Base-by-base conservation (phyloP, 1,284 basidiomycete species). In the Irpex lacteus region DNA sequence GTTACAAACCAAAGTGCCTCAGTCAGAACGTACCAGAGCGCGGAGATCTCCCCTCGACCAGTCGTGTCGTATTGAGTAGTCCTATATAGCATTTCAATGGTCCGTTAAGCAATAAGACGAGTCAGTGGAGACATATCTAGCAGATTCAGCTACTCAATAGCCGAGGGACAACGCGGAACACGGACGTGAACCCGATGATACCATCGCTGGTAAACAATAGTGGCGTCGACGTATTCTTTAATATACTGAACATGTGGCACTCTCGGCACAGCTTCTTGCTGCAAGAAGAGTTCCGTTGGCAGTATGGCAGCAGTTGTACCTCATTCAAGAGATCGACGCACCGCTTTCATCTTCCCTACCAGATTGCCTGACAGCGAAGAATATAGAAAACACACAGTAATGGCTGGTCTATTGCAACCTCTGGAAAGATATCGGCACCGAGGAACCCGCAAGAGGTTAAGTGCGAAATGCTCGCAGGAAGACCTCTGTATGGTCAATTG, bases 371-470 rank as follows among this genome's bases (percentile, higher is more conserved):
- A 44, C 40, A 44, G 11, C 40, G 40, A 9, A 15, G 11, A 44
- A 44, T 44, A 44, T 44, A 44, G 15, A 15, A 9, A 44, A 44
- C 40, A 19, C 21, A 26, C 50, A 19, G 21, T 53, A 26, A 18
- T 9, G 50, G 21, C 50, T 26, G 11, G 9, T 53, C 18, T 8
- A 8, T 9, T 13, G 50, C 50, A 19, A 18, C 50, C 50, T 18
- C 18, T 53, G 50, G 50, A 53, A 53, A 53, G 50, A 53, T 18
- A 53, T 53, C 50, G 50, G 50, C 50, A 53, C 50, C 50, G 50
- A 53, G 50, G 21, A 18, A 53, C 50, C 50, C 50, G 21, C 50
- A 26, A 53, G 21, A 53, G 50, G 50, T 15, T 15, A 53, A 9
- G 50, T 53, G 50, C 18, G 18, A 19, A 19, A 53, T 53, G 21